Conservation (phyloP, 495 filamentous ascomycete genomes). For the Lepraria neglecta region DNA sequence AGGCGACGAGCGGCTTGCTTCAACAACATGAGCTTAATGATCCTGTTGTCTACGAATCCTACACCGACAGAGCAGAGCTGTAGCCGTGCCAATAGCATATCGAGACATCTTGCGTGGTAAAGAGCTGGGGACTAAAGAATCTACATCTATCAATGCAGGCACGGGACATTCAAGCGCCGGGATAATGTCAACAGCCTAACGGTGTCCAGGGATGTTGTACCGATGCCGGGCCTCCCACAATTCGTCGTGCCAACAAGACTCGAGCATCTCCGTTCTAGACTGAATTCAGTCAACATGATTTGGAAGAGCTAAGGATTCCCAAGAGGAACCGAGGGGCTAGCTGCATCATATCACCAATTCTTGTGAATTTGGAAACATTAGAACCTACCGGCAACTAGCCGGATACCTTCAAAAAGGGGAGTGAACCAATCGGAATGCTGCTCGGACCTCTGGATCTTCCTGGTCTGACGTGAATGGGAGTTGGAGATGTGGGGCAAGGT, state of each 20-base stretch:
- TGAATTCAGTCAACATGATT: conserved; percentile 3
- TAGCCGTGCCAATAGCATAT: no score
- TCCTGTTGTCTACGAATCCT: not conserved
- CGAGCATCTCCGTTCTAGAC: not conserved
- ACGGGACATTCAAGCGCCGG: no score
- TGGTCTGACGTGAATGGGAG: no score
- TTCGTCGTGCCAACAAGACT: not conserved
- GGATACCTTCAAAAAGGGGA: not conserved
- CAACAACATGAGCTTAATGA: not conserved
- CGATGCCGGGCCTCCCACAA: not conserved
- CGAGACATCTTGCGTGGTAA: no score
- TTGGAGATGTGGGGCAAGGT: no score
- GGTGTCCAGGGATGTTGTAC: no score
- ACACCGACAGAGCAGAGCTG: not conserved
- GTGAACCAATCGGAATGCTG: no score
- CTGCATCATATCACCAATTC: no score
- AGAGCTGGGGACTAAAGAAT: no score
- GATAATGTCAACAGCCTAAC: no score
- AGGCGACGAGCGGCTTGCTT: not conserved
- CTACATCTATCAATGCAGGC: no score
- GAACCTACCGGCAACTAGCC: not conserved
- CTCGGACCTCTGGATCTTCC: no score
- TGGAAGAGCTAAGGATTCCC: conserved; percentile 10
- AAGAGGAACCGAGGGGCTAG: not conserved
- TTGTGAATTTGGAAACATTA: not conserved